Evolutionary conservation across 1,284 basidiomycete genomes (phyloP).

Genomic region (Blastosporella zonata): DNA sequence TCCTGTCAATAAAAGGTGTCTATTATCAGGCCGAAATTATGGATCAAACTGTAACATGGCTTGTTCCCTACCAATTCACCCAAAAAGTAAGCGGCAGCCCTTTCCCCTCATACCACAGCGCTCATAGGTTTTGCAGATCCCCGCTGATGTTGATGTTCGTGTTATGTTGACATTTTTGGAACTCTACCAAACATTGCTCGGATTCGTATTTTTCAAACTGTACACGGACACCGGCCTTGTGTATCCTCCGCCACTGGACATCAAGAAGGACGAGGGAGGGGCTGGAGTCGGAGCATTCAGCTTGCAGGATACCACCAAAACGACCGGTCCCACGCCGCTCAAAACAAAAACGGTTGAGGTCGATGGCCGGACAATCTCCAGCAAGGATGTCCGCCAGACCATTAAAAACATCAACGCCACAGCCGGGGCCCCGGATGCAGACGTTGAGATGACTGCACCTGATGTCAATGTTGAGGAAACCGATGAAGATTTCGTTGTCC

Average conservation of each 20-base stretch:
- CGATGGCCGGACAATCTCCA: slow-evolving; percentile 57
- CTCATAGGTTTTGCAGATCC: slow-evolving; percentile 58
- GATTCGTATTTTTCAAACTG: slow-evolving; percentile 96
- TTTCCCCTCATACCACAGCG: slow-evolving; percentile 4
- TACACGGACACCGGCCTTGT: slow-evolving; percentile 93
- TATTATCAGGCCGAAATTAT: slow-evolving; percentile 97
- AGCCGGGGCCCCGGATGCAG: slow-evolving; percentile 31
- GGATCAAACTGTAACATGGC: slow-evolving; percentile 94
- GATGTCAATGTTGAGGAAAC: slow-evolving; percentile 35
- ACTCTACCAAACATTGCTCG: slow-evolving; percentile 94
- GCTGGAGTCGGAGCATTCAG: slow-evolving; percentile 90
- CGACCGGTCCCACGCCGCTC: slow-evolving; percentile 27
- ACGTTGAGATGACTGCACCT: slow-evolving; percentile 38
- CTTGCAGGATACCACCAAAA: slow-evolving; percentile 57
- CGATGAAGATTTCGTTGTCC: slow-evolving; percentile 72
- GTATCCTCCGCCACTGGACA: slow-evolving; percentile 92
- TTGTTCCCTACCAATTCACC: slow-evolving; percentile 97
- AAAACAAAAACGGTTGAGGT: slow-evolving; percentile 46
- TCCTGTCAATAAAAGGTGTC: slow-evolving; percentile 97
- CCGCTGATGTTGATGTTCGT: slow-evolving; percentile 93
- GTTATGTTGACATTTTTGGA: slow-evolving; percentile 99
- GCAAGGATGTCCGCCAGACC: slow-evolving; percentile 69
- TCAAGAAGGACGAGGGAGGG: slow-evolving; percentile 80
- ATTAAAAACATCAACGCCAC: slow-evolving; percentile 61
- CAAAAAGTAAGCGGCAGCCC: slow-evolving; percentile 67